Base-by-base conservation (phyloP, 75 land plant species). In the Isoetes taiwanensis region DNA sequence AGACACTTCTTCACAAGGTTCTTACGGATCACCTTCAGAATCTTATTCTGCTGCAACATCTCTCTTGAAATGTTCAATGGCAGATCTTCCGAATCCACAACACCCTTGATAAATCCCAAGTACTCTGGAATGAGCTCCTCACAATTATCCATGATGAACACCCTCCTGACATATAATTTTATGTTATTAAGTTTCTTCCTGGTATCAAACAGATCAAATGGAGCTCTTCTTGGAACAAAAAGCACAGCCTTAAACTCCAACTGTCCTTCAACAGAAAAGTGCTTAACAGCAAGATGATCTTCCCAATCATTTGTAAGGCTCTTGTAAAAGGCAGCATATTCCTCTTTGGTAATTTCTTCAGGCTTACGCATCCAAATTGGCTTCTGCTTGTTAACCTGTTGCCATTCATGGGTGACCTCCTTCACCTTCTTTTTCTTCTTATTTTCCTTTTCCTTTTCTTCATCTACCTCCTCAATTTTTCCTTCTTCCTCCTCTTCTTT, bases 41-140 rank as follows among this genome's bases (percentile, higher is more conserved):
- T 46, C 50, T 46, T 46, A 23, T 46, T 46, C 50, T 46, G 50
- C 50, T 46, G 50, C 8, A 46, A 23, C 50, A 46, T 46, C 16
- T 46, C 50, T 5, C 50, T 16, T 5, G 50, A 46, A 4, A 46
- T 46, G 50, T 46, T 46, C 12, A 46, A n/a, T 8, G 50, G 50
- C 6, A 46, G 50, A n/a, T 46, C 50, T 6, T 46, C n/a, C n/a
- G 50, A 46, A n/a, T 46, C 50, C 6, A 46, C 50, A 19, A 46
- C 50, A 6, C 50, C 50, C 50, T 46, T 46, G 50, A 46, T 23
- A 23, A 46, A 46, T 16, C 25, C 50, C 5, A 46, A n/a, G 19
- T 46, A 46, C 50, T 46, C 50, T 16, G 50, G 50, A n/a, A 46
- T 46, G 50, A 46, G 16, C 39, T 37, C 39, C 14, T 37, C 39